Percentiles rank a stretch among this genome's conserved stretches.
These are phyloP conservation scores for Wickerhamomyces sp. DNA, from an alignment of 1,139 yeast genomes.

Conservation along the genomic window DNA sequence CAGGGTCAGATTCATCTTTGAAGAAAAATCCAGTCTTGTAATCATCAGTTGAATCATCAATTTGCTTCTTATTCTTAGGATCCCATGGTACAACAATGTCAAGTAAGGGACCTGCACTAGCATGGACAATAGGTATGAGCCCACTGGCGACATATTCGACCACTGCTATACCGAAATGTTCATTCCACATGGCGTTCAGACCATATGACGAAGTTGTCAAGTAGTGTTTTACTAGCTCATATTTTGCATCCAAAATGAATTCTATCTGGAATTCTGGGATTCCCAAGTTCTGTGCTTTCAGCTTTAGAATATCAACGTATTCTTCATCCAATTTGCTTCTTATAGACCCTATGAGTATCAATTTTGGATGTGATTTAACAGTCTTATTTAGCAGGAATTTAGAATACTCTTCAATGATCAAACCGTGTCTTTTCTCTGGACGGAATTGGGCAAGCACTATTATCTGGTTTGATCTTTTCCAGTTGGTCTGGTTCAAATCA, in stretches of 20 bases:
- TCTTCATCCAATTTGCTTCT: conserved; percentile 63
- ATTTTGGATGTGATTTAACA: conserved; percentile 36
- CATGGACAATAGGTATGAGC: conserved; percentile 83
- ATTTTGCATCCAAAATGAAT: conserved; percentile 74
- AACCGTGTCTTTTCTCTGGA: conserved; percentile 86
- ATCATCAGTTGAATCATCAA: conserved; percentile 20
- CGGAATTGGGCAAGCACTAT: conserved; percentile 90
- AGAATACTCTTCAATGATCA: conserved; percentile 62
- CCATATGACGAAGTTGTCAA: conserved; percentile 69
- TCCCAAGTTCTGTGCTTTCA: conserved; percentile 41
- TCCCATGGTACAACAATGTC: conserved; percentile 75
- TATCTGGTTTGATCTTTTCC: conserved; percentile 48
- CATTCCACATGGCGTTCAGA: conserved; percentile 98
- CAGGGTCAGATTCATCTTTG: conserved; percentile 64
- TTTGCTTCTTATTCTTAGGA: conserved; percentile 26
- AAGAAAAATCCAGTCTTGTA: conserved; percentile 72
- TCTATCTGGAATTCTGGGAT: conserved; percentile 48
- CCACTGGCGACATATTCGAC: conserved; percentile 92
- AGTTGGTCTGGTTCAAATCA: conserved; percentile 3
- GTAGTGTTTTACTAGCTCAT: conserved; percentile 52
- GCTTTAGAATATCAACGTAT: conserved; percentile 48
- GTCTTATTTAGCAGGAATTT: conserved; percentile 32
- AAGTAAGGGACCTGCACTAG: conserved; percentile 88
- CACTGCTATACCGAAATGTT: conserved; percentile 96
- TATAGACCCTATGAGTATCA: conserved; percentile 82